These are phyloP conservation scores for Cubamyces lactineus DNA, from an alignment of 768 basidiomycete species.

Conservation along the genomic window DNA sequence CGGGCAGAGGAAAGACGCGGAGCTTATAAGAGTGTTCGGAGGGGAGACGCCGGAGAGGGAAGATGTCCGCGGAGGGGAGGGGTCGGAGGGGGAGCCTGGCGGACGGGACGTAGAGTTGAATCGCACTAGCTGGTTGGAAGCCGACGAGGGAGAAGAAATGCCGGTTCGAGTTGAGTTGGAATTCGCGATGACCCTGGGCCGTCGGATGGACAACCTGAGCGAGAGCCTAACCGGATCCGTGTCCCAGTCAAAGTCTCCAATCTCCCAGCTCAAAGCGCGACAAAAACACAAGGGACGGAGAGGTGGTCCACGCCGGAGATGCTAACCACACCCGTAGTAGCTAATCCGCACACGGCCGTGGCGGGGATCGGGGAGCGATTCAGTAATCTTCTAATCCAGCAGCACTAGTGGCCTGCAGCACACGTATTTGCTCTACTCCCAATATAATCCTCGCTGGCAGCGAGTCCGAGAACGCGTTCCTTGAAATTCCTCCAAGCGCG, in stretches of 20 bases:
- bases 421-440: no score
- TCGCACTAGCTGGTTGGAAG: neutral
- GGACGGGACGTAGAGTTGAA: constrained; percentile 1
- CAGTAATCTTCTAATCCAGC: neutral
- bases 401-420: neutral
- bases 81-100: constrained; percentile 8
- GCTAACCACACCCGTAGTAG: neutral
- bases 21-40: neutral
- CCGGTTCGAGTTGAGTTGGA: neutral
- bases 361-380: constrained; percentile 2
- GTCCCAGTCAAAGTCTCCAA: no score
- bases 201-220: no score
- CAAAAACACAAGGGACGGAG: no score
- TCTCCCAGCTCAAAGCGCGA: neutral
- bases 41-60: neutral
- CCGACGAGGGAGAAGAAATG: constrained; percentile 2
- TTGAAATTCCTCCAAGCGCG: no score
- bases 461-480: no score
- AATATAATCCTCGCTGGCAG: no score
- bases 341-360: neutral
- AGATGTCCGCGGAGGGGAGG: neutral
- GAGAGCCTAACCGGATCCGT: no score
- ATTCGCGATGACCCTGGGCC: no score
- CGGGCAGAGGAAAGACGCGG: no score
- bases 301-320: neutral